These are phyloP conservation scores for Aspergillus indologenus DNA, from an alignment of 495 filamentous ascomycete genomes.

Conservation along the genomic window DNA sequence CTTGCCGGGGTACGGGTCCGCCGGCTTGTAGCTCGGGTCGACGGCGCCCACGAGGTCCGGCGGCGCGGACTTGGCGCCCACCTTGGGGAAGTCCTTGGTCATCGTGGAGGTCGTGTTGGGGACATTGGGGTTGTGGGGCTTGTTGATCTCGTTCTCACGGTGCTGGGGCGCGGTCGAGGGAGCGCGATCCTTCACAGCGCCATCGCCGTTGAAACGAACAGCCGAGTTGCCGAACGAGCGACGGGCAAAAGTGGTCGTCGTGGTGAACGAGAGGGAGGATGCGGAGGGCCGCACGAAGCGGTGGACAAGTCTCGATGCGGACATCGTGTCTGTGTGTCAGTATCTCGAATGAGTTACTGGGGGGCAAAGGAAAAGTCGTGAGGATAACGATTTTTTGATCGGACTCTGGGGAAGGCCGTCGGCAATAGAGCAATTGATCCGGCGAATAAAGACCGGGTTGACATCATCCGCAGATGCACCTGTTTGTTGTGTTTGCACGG, in stretches of 20 bases:
- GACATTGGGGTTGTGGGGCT: conserved; percentile 57
- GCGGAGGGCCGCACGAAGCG: conserved; percentile 33
- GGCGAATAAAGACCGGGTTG: conserved; percentile 28
- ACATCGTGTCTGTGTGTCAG: conserved; percentile 34
- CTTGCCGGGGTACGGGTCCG: conserved; percentile 56
- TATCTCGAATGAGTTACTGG: too few relatives aligned
- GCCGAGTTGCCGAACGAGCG: conserved; percentile 38
- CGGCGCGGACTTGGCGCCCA: conserved; percentile 54
- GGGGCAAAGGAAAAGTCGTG: conserved; percentile 3
- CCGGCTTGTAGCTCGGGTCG: conserved; percentile 54
- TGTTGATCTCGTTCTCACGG: conserved; percentile 52
- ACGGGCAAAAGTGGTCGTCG: conserved; percentile 19
- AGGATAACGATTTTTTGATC: not conserved
- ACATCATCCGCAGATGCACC: conserved; percentile 41
- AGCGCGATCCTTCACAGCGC: conserved; percentile 21
- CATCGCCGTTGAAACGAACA: conserved; percentile 25
- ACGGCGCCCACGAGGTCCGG: conserved; percentile 59
- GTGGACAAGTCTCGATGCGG: conserved; percentile 31
- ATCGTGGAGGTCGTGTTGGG: conserved; percentile 64
- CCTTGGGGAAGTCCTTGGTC: conserved; percentile 58
- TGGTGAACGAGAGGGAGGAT: conserved; percentile 20
- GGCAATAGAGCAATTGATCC: conserved; percentile 5
- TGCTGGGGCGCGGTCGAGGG: conserved; percentile 43
- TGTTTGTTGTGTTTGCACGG: conserved; percentile 41
- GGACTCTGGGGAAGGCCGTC: not conserved